Percentiles rank a stretch among this genome's conserved stretches.
These are phyloP conservation scores for Coniochaeta hoffmannii DNA, from an alignment of 2,329 filamentous ascomycete genomes.

Conservation along the genomic window DNA sequence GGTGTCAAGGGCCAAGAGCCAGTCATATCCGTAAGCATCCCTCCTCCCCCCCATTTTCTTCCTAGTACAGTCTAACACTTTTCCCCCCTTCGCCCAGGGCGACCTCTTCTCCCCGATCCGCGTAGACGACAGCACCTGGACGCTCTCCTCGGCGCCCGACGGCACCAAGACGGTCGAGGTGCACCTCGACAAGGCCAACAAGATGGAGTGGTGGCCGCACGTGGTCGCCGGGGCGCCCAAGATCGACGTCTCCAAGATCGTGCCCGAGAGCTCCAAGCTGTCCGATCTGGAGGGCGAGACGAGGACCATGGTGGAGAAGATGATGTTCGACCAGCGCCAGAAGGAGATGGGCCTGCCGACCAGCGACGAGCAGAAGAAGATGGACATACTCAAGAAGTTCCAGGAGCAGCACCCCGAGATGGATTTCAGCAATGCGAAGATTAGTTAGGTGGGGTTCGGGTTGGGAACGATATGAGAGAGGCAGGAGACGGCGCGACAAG, in stretches of 20 bases:
- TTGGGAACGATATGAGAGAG: neutral
- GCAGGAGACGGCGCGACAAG: neutral
- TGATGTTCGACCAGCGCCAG: slow-evolving; percentile 99
- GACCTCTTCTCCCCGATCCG: slow-evolving; percentile 72
- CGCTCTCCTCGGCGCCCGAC: slow-evolving; percentile 64
- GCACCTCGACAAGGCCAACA: slow-evolving; percentile 91
- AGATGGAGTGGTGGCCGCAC: slow-evolving; percentile 98
- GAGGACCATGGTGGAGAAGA: slow-evolving; percentile 97
- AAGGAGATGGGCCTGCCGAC: slow-evolving; percentile 87
- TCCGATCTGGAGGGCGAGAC: slow-evolving; percentile 93
- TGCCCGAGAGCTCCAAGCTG: slow-evolving; percentile 85
- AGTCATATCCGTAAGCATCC: slow-evolving; percentile 61
- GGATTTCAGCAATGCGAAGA: slow-evolving; percentile 66
- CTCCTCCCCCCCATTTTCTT: neutral
- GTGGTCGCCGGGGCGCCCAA: slow-evolving; percentile 79
- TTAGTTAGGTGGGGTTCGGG: slow-evolving; percentile 32
- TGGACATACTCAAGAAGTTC: slow-evolving; percentile 89
- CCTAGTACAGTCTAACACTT: slow-evolving; percentile 7
- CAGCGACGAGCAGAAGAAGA: slow-evolving; percentile 92
- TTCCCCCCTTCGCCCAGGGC: slow-evolving; percentile 52
- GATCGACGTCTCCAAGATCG: slow-evolving; percentile 93
- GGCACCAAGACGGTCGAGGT: slow-evolving; percentile 53
- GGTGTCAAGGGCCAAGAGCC: slow-evolving; percentile 84
- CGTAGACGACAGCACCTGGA: slow-evolving; percentile 92
- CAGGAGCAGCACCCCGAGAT: slow-evolving; percentile 70